phyloP scores from a whole-genome alignment of 371 early-diverging fungal genomes.

The Mortierella polycephala region DNA sequence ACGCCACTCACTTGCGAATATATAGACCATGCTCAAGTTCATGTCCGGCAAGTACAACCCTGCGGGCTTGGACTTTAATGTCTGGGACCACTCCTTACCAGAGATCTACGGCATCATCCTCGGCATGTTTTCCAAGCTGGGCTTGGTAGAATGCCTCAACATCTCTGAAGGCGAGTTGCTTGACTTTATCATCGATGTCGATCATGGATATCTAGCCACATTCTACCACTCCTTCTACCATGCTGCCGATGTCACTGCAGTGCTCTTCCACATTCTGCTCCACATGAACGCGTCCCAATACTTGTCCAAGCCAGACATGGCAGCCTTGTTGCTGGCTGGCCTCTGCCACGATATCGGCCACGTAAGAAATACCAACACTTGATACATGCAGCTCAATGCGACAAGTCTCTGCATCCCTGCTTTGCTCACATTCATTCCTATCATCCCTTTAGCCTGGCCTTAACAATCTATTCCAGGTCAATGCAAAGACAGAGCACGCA shows the following conservation, averaged over 20 bases:
- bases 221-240: conserved; percentile 93
- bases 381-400: not conserved
- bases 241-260: conserved; percentile 87
- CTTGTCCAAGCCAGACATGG: conserved; percentile 75
- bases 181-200: conserved; percentile 86
- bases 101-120: conserved; percentile 79
- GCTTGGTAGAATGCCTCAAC: conserved; percentile 65
- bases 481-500: conserved; percentile 82
- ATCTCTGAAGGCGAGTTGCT: conserved; percentile 76
- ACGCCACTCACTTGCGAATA: too few species aligned
- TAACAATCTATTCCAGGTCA: conserved; percentile 90
- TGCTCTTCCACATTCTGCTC: conserved; percentile 78
- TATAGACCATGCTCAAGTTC: conserved; percentile 39
- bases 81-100: conserved; percentile 73
- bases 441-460: conserved; percentile 76
- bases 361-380: conserved; percentile 62
- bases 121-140: conserved; percentile 72
- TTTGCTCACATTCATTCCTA: not conserved
- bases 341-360: conserved; percentile 93
- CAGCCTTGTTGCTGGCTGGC: conserved; percentile 82
- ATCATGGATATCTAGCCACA: conserved; percentile 78
- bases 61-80: conserved; percentile 68
- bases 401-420: not conserved
- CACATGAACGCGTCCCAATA: conserved; percentile 71
- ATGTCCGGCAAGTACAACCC: conserved; percentile 40